Percentiles rank a stretch among this genome's conserved stretches.
phyloP scores from a whole-genome alignment of 306 rosid species.

The Castanea crenata region DNA sequence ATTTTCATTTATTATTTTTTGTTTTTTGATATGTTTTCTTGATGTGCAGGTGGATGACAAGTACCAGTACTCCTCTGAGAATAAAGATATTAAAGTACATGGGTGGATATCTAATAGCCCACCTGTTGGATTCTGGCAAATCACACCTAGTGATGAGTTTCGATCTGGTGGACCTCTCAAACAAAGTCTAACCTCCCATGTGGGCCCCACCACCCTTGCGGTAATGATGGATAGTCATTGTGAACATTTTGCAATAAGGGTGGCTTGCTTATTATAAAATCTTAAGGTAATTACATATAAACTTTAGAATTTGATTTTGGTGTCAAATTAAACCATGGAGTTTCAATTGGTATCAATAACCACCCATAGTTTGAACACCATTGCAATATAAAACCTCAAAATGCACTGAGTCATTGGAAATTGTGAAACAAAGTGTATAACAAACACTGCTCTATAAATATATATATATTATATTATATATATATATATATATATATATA shows the following conservation, averaged over 20 bases:
- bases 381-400: too few relatives aligned
- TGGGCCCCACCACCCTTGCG: constrained; percentile 80
- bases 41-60: constrained; percentile 82
- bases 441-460: too few relatives aligned
- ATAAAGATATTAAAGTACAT: constrained; percentile 77
- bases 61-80: constrained; percentile 88
- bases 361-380: too few relatives aligned
- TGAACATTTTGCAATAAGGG: background rate
- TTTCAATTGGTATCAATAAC: too few relatives aligned
- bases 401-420: too few relatives aligned
- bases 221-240: constrained; percentile 51
- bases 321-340: too few relatives aligned
- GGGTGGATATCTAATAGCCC: constrained; percentile 82
- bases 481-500: too few relatives aligned
- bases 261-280: background rate
- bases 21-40: constrained; percentile 30
- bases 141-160: constrained; percentile 71
- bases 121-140: constrained; percentile 65
- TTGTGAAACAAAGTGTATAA: too few relatives aligned
- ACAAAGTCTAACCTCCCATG: constrained; percentile 81
- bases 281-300: too few relatives aligned
- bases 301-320: too few relatives aligned
- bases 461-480: too few relatives aligned
- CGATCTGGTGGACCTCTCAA: constrained; percentile 89
- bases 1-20: background rate